Conservation (phyloP, 441 rosid genomes). For the Populus hybrid region DNA sequence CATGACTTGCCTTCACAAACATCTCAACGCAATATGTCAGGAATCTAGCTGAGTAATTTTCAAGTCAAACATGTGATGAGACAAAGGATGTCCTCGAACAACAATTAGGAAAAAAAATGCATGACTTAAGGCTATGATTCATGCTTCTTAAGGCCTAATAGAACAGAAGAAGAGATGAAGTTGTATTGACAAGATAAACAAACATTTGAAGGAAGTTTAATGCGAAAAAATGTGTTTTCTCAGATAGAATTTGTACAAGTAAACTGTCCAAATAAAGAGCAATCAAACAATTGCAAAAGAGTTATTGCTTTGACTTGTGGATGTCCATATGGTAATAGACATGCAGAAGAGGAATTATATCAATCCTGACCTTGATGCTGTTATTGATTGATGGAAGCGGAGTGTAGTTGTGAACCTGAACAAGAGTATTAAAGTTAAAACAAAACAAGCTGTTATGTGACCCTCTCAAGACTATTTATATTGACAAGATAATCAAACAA, state of each 20-base stretch:
- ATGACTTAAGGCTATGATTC: neutral
- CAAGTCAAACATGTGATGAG: neutral
- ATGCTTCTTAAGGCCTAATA: neutral
- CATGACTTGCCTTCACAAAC: neutral
- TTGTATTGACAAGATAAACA: neutral
- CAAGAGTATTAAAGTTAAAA: slow-evolving; percentile 12
- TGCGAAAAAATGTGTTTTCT: neutral
- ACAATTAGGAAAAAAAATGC: neutral
- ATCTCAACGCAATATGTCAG: neutral
- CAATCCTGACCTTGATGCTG: slow-evolving; percentile 66
- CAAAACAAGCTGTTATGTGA: slow-evolving; percentile 5
- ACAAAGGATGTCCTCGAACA: neutral
- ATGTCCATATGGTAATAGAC: neutral
- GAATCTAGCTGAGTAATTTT: neutral
- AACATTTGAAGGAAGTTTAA: neutral
- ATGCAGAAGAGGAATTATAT: neutral
- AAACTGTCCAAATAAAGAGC: neutral
- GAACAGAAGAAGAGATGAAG: neutral
- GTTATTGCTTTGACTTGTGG: neutral
- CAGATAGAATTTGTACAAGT: neutral
- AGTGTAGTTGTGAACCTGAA: slow-evolving; percentile 74
- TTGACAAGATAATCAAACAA: neutral
- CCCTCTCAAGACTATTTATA: neutral
- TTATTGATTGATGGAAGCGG: slow-evolving; percentile 80
- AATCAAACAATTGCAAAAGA: neutral